Evolutionary conservation across 257 asterid species (phyloP).

Genomic region (Lavandula angustifolia): DNA sequence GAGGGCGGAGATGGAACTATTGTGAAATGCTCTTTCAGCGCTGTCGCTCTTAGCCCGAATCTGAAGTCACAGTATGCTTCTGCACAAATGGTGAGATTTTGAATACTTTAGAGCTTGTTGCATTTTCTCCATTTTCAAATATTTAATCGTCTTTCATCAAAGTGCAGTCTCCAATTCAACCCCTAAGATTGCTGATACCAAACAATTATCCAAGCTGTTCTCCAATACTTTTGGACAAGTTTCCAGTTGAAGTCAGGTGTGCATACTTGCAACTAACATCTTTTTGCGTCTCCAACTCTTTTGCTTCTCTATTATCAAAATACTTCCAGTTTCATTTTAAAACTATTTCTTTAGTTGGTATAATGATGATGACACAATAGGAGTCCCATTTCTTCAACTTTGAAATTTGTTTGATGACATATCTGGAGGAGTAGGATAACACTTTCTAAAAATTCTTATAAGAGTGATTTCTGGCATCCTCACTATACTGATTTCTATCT

Average conservation of each 20-base stretch:
- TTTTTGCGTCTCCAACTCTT: slow-evolving; percentile 5
- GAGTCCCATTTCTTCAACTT: not conserved
- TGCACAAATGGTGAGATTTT: slow-evolving; percentile 75
- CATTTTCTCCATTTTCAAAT: slow-evolving; percentile 24
- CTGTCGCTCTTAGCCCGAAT: slow-evolving; percentile 83
- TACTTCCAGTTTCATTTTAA: slow-evolving; percentile 13
- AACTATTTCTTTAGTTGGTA: not conserved
- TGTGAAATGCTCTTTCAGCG: slow-evolving; percentile 80
- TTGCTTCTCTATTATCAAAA: slow-evolving; percentile 7
- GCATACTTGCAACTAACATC: slow-evolving; percentile 15
- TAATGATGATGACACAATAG: not conserved
- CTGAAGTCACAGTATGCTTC: slow-evolving; percentile 89
- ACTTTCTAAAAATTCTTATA: not conserved
- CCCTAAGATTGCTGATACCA: slow-evolving; percentile 80
- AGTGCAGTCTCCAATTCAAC: slow-evolving; percentile 90
- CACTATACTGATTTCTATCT: not conserved
- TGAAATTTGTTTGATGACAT: slow-evolving; percentile 18
- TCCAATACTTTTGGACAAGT: slow-evolving; percentile 82
- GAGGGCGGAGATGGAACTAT: slow-evolving; percentile 85
- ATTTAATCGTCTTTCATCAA: slow-evolving; percentile 29
- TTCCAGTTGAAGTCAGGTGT: slow-evolving; percentile 91
- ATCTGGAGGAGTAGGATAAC: slow-evolving; percentile 8
- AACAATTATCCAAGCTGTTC: slow-evolving; percentile 79
- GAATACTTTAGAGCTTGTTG: slow-evolving; percentile 21
- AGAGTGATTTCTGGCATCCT: not conserved